These are phyloP conservation scores for Linum usitatissimum DNA, from an alignment of 345 rosid genomes.

Conservation along the genomic window DNA sequence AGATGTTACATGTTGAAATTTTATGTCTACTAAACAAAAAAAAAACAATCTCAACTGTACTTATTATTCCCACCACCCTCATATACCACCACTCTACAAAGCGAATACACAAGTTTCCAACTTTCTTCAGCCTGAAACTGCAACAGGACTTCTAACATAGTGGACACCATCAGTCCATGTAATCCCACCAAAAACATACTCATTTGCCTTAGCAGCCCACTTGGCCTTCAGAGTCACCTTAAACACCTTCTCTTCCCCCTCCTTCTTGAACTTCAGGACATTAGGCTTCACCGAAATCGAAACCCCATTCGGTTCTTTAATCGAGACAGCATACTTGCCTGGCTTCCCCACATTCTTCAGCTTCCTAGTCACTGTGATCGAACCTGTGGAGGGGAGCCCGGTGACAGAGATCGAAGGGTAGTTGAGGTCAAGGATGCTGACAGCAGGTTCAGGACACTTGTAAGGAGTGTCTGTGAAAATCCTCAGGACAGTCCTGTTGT, in stretches of 20 bases:
- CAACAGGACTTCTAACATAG: conserved; percentile 33
- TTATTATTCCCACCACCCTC: too few relatives aligned
- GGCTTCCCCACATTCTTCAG: conserved; percentile 45
- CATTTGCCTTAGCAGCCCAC: neutral
- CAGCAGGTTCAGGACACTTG: conserved; percentile 19
- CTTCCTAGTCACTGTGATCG: conserved; percentile 17
- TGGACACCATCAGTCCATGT: conserved; percentile 43
- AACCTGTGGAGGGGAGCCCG: conserved; percentile 4
- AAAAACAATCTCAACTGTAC: too few relatives aligned
- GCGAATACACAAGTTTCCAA: too few relatives aligned
- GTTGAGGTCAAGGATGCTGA: conserved; percentile 28
- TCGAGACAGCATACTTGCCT: conserved; percentile 17
- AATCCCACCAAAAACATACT: conserved; percentile 30
- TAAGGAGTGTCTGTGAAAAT: conserved; percentile 12
- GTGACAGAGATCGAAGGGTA: conserved; percentile 43
- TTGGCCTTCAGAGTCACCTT: conserved; percentile 17
- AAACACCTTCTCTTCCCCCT: conserved; percentile 34
- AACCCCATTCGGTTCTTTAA: conserved; percentile 26
- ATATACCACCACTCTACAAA: too few relatives aligned
- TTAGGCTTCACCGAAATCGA: conserved; percentile 23
- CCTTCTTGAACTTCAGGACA: conserved; percentile 22
- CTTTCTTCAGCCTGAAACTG: neutral
- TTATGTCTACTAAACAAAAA: too few relatives aligned
- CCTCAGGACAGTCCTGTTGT: conserved; percentile 14
- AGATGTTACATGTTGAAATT: too few relatives aligned